These are phyloP conservation scores for Osmanthus fragrans DNA, from an alignment of 257 asterid genomes.

Conservation along the genomic window DNA sequence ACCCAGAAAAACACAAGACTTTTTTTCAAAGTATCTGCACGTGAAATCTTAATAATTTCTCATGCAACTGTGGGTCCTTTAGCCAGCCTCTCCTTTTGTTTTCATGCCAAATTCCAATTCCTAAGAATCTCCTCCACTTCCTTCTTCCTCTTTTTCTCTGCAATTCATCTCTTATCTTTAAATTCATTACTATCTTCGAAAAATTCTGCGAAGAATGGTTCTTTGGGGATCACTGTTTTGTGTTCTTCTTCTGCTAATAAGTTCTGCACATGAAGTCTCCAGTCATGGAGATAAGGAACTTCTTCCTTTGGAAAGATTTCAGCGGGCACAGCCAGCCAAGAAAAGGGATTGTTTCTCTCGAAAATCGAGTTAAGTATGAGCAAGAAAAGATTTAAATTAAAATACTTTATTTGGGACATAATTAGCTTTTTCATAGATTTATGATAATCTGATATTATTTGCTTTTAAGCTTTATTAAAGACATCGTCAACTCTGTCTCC, in stretches of 20 bases:
- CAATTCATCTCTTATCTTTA: not conserved
- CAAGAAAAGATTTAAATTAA: not conserved
- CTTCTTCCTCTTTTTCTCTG: constrained; percentile 15
- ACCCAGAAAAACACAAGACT: not conserved
- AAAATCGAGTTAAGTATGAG: constrained; percentile 58
- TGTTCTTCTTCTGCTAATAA: constrained; percentile 19
- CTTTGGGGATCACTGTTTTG: constrained; percentile 23
- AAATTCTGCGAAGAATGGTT: not conserved
- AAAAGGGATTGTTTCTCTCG: constrained; percentile 36
- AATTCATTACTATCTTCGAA: not conserved
- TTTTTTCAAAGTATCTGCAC: constrained; percentile 45
- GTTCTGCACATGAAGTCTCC: constrained; percentile 25
- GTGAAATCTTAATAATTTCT: constrained; percentile 94
- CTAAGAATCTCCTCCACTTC: constrained; percentile 48
- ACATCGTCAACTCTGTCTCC: not conserved
- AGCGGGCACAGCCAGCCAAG: constrained; percentile 20
- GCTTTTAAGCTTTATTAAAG: constrained; percentile 6
- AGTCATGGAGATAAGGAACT: constrained; percentile 42
- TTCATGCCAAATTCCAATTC: constrained; percentile 61
- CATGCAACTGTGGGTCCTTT: constrained; percentile 87
- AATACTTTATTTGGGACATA: not conserved
- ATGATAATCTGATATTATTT: not conserved
- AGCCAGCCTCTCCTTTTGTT: constrained; percentile 74
- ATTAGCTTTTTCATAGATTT: not conserved
- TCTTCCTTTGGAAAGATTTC: constrained; percentile 44